Conservation (phyloP, 2,329 filamentous ascomycete species). For the Beauveria asiatica region DNA sequence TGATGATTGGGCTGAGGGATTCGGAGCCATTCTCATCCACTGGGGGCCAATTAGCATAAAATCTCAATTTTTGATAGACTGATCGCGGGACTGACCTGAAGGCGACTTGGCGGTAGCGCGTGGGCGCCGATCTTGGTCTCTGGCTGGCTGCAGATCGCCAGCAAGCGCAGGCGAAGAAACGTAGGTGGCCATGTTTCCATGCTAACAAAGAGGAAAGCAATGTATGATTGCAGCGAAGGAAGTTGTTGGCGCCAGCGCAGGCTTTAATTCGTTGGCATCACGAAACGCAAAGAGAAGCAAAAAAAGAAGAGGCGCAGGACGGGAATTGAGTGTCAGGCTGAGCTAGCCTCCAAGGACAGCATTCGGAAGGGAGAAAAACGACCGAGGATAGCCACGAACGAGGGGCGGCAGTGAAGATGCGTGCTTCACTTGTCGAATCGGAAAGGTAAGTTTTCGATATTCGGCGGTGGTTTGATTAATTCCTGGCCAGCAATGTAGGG, state of each 20-base stretch:
- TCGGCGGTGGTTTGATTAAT: background rate
- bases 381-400: background rate
- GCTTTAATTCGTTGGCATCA: background rate
- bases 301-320: background rate
- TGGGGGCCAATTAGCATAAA: background rate
- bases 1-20: background rate
- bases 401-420: background rate
- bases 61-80: background rate
- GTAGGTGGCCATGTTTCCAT: constrained; percentile 11
- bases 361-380: background rate
- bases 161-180: constrained; percentile 1
- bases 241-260: background rate
- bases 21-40: constrained; percentile 1
- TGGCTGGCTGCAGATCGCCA: constrained; percentile 1
- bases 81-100: background rate
- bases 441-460: background rate
- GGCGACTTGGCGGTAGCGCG: background rate
- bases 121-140: constrained; percentile 5
- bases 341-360: background rate
- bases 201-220: background rate
- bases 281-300: background rate
- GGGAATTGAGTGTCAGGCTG: background rate
- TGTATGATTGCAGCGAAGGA: background rate
- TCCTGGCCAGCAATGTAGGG: background rate
- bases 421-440: background rate